These are phyloP conservation scores for Rubus parviflorus DNA, from an alignment of 306 rosid genomes.

Conservation along the genomic window DNA sequence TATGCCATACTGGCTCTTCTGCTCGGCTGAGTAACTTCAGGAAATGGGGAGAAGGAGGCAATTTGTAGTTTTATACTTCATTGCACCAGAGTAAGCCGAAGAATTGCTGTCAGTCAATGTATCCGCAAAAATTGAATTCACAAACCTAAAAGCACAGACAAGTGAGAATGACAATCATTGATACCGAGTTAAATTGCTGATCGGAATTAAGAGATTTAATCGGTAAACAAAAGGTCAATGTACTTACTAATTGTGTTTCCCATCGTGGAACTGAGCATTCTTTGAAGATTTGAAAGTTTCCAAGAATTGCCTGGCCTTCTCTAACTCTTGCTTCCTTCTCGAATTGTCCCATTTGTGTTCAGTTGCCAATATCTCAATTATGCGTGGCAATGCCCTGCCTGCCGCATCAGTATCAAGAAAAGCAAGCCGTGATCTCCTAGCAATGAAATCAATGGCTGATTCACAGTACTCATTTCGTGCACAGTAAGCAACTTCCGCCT, in stretches of 20 bases:
- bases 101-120: conserved; percentile 7
- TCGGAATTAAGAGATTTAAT: background rate
- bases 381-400: conserved; percentile 75
- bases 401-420: conserved; percentile 98
- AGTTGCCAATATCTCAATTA: conserved; percentile 72
- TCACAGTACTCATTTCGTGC: conserved; percentile 96
- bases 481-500: conserved; percentile 99
- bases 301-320: conserved; percentile 63
- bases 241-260: conserved; percentile 68
- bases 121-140: background rate
- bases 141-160: conserved; percentile 7
- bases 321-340: conserved; percentile 70
- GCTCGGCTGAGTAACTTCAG: background rate
- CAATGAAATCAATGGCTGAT: conserved; percentile 93
- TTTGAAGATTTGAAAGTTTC: conserved; percentile 85
- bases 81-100: background rate
- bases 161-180: background rate
- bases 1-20: background rate
- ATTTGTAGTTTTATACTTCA: background rate
- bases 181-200: background rate
- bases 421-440: conserved; percentile 93
- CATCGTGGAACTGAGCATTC: conserved; percentile 89
- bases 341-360: conserved; percentile 88
- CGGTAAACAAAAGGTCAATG: background rate
- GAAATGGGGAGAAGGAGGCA: background rate